Evolutionary conservation across 768 basidiomycete species (phyloP).

Genomic region (Xerocomellus intermedius): DNA sequence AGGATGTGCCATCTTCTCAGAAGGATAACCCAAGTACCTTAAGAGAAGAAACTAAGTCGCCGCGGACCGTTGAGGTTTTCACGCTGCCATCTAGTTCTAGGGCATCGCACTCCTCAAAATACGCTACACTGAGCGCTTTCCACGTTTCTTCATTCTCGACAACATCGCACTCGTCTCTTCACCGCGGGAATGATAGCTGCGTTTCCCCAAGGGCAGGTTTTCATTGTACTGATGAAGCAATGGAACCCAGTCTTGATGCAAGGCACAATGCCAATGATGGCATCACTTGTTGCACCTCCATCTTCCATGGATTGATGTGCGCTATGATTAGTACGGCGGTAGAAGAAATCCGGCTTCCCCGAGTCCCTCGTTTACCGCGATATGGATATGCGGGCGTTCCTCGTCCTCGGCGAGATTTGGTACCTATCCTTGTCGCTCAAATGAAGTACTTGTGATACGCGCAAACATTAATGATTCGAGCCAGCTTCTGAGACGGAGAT

Average conservation of each 20-base stretch:
- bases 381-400: constrained; percentile 12
- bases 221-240: constrained; percentile 28
- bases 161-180: constrained; percentile 5
- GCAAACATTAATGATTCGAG: constrained; percentile 14
- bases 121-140: background rate
- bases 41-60: constrained; percentile 13
- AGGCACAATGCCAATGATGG: constrained; percentile 11
- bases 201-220: constrained; percentile 22
- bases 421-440: constrained; percentile 4
- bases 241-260: constrained; percentile 18
- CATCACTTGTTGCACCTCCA: constrained; percentile 7
- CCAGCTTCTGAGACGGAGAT: constrained; percentile 23
- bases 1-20: constrained; percentile 12
- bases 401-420: constrained; percentile 6
- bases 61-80: constrained; percentile 11
- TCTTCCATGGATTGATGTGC: constrained; percentile 18
- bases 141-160: constrained; percentile 15
- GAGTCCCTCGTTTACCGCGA: constrained; percentile 16
- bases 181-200: constrained; percentile 8
- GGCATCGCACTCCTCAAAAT: constrained; percentile 1
- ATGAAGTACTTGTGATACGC: constrained; percentile 7
- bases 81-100: constrained; percentile 1
- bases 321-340: constrained; percentile 1
- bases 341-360: constrained; percentile 4
- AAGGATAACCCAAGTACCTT: constrained; percentile 11